Percentiles rank a stretch among this genome's conserved stretches.
Conservation (phyloP, 345 rosid genomes). For the Raphanus sativus region DNA sequence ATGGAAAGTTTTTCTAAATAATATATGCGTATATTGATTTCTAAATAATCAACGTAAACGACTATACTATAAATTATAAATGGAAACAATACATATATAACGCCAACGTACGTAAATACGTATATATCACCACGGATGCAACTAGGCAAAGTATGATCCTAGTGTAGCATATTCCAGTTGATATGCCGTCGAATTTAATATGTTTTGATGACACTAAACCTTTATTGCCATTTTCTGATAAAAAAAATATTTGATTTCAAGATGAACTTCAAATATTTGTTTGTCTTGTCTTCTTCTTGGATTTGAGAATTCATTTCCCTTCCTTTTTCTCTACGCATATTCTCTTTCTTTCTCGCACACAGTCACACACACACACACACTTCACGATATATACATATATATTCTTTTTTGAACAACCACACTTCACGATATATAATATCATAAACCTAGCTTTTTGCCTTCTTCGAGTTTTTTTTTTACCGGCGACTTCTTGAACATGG, state of each 20-base stretch:
- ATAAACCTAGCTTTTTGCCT: constrained; percentile 5
- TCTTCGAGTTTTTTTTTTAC: constrained; percentile 26
- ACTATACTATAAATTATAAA: background rate
- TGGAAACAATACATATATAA: background rate
- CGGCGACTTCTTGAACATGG: constrained; percentile 20
- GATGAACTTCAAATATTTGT: constrained; percentile 1
- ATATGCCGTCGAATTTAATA: constrained; percentile 23
- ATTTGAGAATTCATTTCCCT: constrained; percentile 19
- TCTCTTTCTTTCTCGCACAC: constrained; percentile 3
- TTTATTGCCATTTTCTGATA: background rate
- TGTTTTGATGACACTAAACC: background rate
- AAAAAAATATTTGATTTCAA: background rate
- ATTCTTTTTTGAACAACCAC: background rate
- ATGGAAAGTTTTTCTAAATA: background rate
- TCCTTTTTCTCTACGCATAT: constrained; percentile 19
- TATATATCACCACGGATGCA: background rate
- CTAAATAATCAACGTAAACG: background rate
- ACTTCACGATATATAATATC: constrained; percentile 10
- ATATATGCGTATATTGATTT: background rate
- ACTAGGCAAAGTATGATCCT: background rate
- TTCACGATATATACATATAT: background rate
- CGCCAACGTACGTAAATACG: background rate
- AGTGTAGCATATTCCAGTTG: constrained; percentile 24
- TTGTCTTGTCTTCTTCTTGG: constrained; percentile 34
- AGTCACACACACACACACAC: constrained; percentile 18